phyloP scores from a whole-genome alignment of 129 eudicot species.

The Tagetes erecta region DNA sequence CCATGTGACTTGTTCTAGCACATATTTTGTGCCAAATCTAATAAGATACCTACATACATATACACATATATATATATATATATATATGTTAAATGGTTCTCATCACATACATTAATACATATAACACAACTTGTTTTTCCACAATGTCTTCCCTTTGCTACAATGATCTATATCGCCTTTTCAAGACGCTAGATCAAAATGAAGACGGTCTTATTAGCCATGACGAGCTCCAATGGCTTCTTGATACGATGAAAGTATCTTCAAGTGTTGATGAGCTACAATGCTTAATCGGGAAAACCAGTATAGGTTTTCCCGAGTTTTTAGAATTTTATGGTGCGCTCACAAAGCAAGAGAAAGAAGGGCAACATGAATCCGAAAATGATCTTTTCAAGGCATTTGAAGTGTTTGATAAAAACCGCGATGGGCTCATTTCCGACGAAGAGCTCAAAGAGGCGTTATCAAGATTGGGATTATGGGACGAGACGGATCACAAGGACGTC shows the following conservation, averaged over 20 bases:
- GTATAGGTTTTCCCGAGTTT: constrained; percentile 49
- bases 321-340: constrained; percentile 44
- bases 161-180: constrained; percentile 55
- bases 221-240: constrained; percentile 58
- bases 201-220: constrained; percentile 50
- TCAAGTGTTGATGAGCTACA: constrained; percentile 48
- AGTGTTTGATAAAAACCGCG: constrained; percentile 69
- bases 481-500: constrained; percentile 39
- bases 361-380: constrained; percentile 24
- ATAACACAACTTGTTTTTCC: not conserved
- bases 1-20: constrained; percentile 22
- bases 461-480: constrained; percentile 55
- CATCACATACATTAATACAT: not conserved
- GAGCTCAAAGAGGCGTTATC: constrained; percentile 57
- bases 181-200: constrained; percentile 56
- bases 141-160: constrained; percentile 52
- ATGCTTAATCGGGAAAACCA: constrained; percentile 36
- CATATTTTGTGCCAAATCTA: constrained; percentile 22
- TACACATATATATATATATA: not conserved
- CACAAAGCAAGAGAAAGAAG: constrained; percentile 11
- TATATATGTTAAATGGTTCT: not conserved
- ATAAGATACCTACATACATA: not conserved
- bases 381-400: constrained; percentile 56
- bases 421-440: constrained; percentile 56
- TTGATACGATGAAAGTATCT: constrained; percentile 47